Evolutionary conservation across 2,329 filamentous ascomycete species (phyloP), one percentile per base, ranked within the genome.

Genomic region (Daldinia sp.): DNA sequence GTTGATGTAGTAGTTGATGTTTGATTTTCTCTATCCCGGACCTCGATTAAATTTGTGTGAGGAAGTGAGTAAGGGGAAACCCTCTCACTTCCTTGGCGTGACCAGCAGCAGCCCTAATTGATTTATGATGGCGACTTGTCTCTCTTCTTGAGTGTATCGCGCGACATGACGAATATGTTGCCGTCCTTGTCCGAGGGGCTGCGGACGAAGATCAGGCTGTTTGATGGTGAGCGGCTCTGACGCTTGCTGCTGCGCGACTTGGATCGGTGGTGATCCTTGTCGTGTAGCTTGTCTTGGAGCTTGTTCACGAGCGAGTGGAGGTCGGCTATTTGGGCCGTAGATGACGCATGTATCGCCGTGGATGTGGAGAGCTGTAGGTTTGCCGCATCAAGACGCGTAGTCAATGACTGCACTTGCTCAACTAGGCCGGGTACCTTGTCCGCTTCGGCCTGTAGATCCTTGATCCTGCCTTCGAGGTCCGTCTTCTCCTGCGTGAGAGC

Each of bases 221-320:
- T 69, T 0, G 75, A 77, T 2, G 75, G 73, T 6, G 75, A 74
- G 37, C 75, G 74, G 28, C 70, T 74, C 64, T 76, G 73, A 59
- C 73, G 64, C 68, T 76, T 72, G 57, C 42, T 74, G 67, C 74
- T 76, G 50, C 76, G 73, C 55, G 73, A 74, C 53, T 74, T 71
- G 41, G 70, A 23, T 30, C 67, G 60, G 26, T 51, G 26, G 13
- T 51, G 26, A 26, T 51, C 46, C 26, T 51, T 51, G 26, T 33
- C 46, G 26, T 33, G 46, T 7, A 51, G 46, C 46, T 51, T 51
- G 30, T 28, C n/a, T 42, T 72, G 69, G 9, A 71, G 59, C 18
- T 72, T 72, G 30, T 55, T 28, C 20, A 71, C 60, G 15, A 54
- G 41, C 13, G 46, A 65, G 51, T 74, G 70, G 15, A 75, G 59